Evolutionary conservation across 768 basidiomycete genomes (phyloP).

Genomic region (Amanita polypyramis): DNA sequence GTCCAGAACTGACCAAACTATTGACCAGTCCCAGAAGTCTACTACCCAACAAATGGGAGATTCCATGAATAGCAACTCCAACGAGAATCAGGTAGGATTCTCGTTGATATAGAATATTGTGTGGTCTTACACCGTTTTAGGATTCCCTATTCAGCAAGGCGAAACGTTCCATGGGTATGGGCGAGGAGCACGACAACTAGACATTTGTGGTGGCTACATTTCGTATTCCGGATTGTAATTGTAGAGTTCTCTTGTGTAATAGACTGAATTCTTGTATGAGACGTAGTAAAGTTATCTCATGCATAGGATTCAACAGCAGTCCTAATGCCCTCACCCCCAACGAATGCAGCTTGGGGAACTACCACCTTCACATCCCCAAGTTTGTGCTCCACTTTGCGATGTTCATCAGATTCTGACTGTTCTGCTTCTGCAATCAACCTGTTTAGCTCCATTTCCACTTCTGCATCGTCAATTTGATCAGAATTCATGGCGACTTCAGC

Average conservation of each 20-base stretch:
- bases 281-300: background rate
- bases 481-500: conserved; percentile 48
- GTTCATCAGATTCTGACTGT: background rate
- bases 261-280: background rate
- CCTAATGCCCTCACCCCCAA: background rate
- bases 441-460: conserved; percentile 53
- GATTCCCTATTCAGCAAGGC: conserved; percentile 38
- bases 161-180: conserved; percentile 41
- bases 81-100: conserved; percentile 28
- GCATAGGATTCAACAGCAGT: background rate
- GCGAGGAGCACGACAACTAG: conserved; percentile 17
- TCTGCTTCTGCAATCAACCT: conserved; percentile 1
- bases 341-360: background rate
- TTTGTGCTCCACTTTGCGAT: background rate
- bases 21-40: conserved; percentile 39
- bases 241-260: background rate
- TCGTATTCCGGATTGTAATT: background rate
- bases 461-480: conserved; percentile 35
- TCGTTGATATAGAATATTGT: background rate
- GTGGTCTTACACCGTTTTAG: conserved; percentile 10
- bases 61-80: conserved; percentile 33
- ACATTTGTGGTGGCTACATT: background rate
- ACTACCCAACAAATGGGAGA: conserved; percentile 39
- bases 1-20: background rate
- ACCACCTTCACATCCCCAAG: background rate